Evolutionary conservation across 2,329 filamentous ascomycete genomes (phyloP).

Genomic region (Xylariaceae sp.): DNA sequence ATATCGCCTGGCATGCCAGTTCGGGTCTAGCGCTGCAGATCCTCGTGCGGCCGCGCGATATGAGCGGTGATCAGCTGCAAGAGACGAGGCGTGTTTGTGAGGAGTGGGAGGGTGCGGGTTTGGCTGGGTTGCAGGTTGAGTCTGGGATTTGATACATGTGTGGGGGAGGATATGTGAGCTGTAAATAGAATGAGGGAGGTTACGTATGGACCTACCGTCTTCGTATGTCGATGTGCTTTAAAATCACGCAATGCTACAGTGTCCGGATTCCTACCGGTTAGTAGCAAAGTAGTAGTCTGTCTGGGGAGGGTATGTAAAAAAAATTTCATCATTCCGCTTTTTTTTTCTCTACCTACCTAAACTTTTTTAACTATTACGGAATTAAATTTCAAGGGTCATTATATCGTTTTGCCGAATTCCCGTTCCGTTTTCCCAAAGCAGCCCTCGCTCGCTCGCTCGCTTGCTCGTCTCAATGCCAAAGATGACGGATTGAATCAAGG

Average conservation of each 20-base stretch:
- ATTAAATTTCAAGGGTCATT: background rate
- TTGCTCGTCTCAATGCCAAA: too few species aligned
- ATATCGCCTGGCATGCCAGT: constrained; percentile 22
- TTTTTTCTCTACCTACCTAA: background rate
- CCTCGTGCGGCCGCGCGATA: constrained; percentile 14
- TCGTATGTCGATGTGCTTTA: too few species aligned
- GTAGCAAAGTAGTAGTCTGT: too few species aligned
- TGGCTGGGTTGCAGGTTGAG: background rate
- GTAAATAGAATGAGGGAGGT: too few species aligned
- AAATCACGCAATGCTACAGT: too few species aligned
- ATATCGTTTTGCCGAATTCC: background rate
- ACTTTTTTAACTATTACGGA: background rate
- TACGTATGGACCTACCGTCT: too few species aligned
- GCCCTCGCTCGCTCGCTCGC: too few species aligned
- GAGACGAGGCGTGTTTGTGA: constrained; percentile 14
- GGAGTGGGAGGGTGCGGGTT: constrained; percentile 1
- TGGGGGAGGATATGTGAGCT: too few species aligned
- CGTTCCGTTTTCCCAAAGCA: too few species aligned
- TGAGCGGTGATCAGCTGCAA: constrained; percentile 7
- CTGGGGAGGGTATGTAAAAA: too few species aligned
- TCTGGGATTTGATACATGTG: background rate
- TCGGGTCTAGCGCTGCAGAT: constrained; percentile 17
- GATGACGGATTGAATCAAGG: too few species aligned
- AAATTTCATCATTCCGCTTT: background rate
- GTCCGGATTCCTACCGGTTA: too few species aligned